These are phyloP conservation scores for Ophiostoma triangulosporum DNA, from an alignment of 2,329 filamentous ascomycete genomes.

Conservation along the genomic window DNA sequence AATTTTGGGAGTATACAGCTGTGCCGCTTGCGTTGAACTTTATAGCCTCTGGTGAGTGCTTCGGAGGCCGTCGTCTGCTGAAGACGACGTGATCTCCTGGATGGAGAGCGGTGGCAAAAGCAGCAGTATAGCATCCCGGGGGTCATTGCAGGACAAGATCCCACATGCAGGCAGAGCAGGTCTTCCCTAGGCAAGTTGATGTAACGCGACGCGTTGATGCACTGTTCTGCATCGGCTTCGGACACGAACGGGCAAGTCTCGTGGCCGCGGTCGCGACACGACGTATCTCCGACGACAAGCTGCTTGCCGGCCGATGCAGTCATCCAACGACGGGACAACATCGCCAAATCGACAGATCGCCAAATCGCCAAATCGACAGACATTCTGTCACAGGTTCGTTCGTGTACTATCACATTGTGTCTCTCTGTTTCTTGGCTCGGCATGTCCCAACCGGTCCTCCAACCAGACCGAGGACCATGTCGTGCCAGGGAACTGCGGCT, in stretches of 20 bases:
- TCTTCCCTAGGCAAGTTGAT: neutral
- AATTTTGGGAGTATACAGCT: constrained; percentile 32
- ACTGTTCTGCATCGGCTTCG: neutral
- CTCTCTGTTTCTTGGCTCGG: neutral
- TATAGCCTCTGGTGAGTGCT: constrained; percentile 77
- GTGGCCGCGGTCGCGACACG: neutral
- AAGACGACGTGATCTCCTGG: constrained; percentile 12
- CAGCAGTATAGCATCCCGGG: constrained; percentile 39
- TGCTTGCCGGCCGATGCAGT: neutral
- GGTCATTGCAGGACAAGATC: neutral
- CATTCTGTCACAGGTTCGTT: constrained; percentile 1
- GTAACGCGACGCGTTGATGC: neutral
- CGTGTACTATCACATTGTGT: neutral
- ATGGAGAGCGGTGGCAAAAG: constrained; percentile 22
- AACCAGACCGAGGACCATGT: neutral
- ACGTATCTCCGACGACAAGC: neutral
- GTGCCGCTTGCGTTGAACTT: constrained; percentile 76
- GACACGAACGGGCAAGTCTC: neutral
- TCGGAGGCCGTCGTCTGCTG: constrained; percentile 19
- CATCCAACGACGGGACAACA: neutral
- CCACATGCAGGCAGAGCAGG: neutral
- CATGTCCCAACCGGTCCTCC: neutral
- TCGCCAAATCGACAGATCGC: neutral
- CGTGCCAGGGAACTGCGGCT: constrained; percentile 37
- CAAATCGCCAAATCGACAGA: neutral